phyloP scores from a whole-genome alignment of 106 monocot genomes.

The Dioscorea zingiberensis region DNA sequence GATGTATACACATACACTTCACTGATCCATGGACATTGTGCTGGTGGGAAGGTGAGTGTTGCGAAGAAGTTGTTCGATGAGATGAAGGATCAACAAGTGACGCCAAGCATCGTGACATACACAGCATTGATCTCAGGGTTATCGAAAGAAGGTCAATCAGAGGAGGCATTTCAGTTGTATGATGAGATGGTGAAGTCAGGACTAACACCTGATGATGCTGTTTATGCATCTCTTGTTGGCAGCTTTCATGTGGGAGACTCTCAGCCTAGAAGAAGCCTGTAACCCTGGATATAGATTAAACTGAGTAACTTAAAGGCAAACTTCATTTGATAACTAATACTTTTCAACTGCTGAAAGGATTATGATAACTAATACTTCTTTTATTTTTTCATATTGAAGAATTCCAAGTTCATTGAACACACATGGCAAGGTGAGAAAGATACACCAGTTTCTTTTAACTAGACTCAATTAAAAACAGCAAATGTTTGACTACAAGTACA shows the following conservation, averaged over 20 bases:
- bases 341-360: no score
- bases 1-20: constrained; percentile 84
- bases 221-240: constrained; percentile 71
- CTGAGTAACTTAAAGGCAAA: no score
- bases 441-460: no score
- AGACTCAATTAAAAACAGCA: no score
- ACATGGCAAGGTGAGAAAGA: no score
- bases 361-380: no score
- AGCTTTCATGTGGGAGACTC: constrained; percentile 65
- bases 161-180: constrained; percentile 77
- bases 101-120: constrained; percentile 52
- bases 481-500: no score
- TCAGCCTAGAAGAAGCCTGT: no score
- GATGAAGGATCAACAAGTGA: constrained; percentile 41
- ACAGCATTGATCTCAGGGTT: constrained; percentile 72
- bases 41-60: constrained; percentile 51
- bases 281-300: no score
- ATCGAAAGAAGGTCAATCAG: constrained; percentile 76
- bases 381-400: no score
- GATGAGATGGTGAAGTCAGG: constrained; percentile 72
- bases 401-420: no score
- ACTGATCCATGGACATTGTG: constrained; percentile 72
- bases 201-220: constrained; percentile 65
- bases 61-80: constrained; percentile 65
- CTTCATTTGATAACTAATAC: no score